phyloP scores from a whole-genome alignment of 768 basidiomycete species.

The Xanthoconium stramineum region DNA sequence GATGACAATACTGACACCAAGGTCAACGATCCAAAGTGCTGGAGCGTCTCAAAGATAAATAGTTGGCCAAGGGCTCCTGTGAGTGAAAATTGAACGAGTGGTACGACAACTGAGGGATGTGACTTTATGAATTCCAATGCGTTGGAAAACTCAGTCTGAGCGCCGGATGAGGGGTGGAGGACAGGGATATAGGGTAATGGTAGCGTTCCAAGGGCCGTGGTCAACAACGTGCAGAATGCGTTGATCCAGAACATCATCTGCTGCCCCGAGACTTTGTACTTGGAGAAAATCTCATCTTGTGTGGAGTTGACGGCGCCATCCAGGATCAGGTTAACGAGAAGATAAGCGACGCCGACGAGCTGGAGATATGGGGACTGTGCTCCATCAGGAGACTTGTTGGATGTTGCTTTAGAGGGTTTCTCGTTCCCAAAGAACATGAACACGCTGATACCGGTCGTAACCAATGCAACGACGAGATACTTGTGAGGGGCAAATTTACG shows the following conservation, averaged over 20 bases:
- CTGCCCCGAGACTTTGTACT: slow-evolving; percentile 75
- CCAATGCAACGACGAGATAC: slow-evolving; percentile 91
- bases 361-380: slow-evolving; percentile 47
- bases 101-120: slow-evolving; percentile 72
- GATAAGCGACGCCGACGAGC: slow-evolving; percentile 69
- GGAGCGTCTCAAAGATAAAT: slow-evolving; percentile 95
- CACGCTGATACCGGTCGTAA: slow-evolving; percentile 85
- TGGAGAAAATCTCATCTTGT: slow-evolving; percentile 92
- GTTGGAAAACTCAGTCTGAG: slow-evolving; percentile 58
- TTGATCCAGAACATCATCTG: slow-evolving; percentile 99
- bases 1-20: slow-evolving; percentile 60
- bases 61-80: slow-evolving; percentile 94
- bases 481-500: slow-evolving; percentile 91
- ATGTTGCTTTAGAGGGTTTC: slow-evolving; percentile 35
- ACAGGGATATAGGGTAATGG: slow-evolving; percentile 83
- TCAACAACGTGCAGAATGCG: slow-evolving; percentile 74
- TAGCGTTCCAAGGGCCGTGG: slow-evolving; percentile 64
- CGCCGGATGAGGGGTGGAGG: slow-evolving; percentile 62
- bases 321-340: slow-evolving; percentile 82
- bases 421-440: slow-evolving; percentile 89
- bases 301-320: slow-evolving; percentile 95
- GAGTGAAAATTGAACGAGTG: slow-evolving; percentile 80
- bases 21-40: slow-evolving; percentile 87
- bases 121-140: slow-evolving; percentile 71
- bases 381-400: slow-evolving; percentile 31